These are phyloP conservation scores for Vitis hybrid DNA, from an alignment of 177 flowering plant genomes.

Conservation along the genomic window DNA sequence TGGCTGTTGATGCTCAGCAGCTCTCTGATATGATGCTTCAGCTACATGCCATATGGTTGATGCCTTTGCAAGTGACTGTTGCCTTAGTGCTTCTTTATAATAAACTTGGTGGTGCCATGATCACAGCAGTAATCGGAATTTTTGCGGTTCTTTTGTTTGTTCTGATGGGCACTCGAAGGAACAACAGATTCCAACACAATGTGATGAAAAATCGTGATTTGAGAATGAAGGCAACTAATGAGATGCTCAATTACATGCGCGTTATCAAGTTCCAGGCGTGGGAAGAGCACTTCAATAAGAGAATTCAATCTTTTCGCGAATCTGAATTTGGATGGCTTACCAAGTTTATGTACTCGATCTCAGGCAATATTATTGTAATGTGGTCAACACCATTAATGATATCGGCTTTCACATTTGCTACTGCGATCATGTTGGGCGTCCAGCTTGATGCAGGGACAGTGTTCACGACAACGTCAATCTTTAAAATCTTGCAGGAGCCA, in stretches of 20 bases:
- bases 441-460: slow-evolving; percentile 67
- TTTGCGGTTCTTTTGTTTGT: slow-evolving; percentile 43
- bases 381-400: slow-evolving; percentile 78
- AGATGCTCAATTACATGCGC: slow-evolving; percentile 89
- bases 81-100: slow-evolving; percentile 67
- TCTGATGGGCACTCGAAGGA: slow-evolving; percentile 44
- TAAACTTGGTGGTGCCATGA: slow-evolving; percentile 52
- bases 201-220: slow-evolving; percentile 73
- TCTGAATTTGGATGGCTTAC: slow-evolving; percentile 73
- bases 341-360: slow-evolving; percentile 63
- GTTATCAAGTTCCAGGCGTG: slow-evolving; percentile 96
- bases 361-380: slow-evolving; percentile 62
- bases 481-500: slow-evolving; percentile 91
- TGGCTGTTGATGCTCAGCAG: slow-evolving; percentile 98
- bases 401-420: slow-evolving; percentile 63
- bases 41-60: slow-evolving; percentile 81
- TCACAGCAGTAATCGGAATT: slow-evolving; percentile 49
- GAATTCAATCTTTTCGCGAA: slow-evolving; percentile 55
- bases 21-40: slow-evolving; percentile 93
- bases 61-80: slow-evolving; percentile 69
- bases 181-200: slow-evolving; percentile 54
- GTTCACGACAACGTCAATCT: slow-evolving; percentile 70
- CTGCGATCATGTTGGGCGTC: slow-evolving; percentile 50
- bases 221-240: slow-evolving; percentile 90
- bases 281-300: slow-evolving; percentile 79